These are phyloP conservation scores for Neurospora crassa DNA, from an alignment of 2,329 filamentous ascomycete genomes.

Conservation along the genomic window DNA sequence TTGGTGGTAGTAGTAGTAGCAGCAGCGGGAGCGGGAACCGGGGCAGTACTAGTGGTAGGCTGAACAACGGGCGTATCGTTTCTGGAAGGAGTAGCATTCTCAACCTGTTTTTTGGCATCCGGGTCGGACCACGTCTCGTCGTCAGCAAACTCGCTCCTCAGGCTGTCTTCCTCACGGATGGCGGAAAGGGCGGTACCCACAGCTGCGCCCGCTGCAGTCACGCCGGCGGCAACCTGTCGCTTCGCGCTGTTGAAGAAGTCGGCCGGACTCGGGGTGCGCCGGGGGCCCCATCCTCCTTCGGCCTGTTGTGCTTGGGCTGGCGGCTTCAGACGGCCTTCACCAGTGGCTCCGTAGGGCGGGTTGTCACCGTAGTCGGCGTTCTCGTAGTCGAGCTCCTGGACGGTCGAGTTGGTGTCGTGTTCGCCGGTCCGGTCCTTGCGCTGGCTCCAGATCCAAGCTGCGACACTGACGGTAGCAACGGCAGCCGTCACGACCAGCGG, in stretches of 20 bases:
- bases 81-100: constrained; percentile 24
- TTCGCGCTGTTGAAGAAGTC: constrained; percentile 79
- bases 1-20: background rate
- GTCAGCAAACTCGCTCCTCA: constrained; percentile 65
- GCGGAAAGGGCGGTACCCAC: constrained; percentile 75
- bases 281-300: constrained; percentile 53
- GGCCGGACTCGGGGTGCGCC: constrained; percentile 76
- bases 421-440: constrained; percentile 44
- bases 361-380: constrained; percentile 40
- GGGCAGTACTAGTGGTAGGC: background rate
- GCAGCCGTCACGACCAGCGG: constrained; percentile 80
- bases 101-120: constrained; percentile 46
- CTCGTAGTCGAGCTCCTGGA: constrained; percentile 41
- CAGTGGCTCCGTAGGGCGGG: constrained; percentile 37
- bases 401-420: constrained; percentile 45
- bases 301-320: constrained; percentile 24
- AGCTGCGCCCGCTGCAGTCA: constrained; percentile 73
- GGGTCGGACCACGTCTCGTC: constrained; percentile 88
- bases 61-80: background rate
- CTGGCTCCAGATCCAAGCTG: constrained; percentile 91
- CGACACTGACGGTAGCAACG: constrained; percentile 75
- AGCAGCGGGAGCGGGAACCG: background rate
- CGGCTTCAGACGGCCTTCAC: constrained; percentile 24
- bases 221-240: constrained; percentile 69
- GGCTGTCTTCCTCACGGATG: constrained; percentile 67